Evolutionary conservation across 306 rosid genomes (phyloP).

Genomic region (Quercus variabilis): DNA sequence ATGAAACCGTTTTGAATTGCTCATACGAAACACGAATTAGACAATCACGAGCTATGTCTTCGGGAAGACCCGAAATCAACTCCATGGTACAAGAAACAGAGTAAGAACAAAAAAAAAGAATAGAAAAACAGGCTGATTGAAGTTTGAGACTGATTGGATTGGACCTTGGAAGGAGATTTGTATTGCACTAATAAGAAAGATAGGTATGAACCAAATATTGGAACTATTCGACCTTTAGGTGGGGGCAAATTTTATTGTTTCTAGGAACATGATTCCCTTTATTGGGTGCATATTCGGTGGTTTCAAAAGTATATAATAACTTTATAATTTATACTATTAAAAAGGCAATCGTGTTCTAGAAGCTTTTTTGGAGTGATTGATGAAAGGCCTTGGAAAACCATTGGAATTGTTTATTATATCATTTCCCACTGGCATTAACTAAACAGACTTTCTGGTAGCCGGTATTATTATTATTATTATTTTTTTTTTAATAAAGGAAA

Average conservation of each 20-base stretch:
- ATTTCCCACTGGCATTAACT: too few species aligned
- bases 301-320: neutral
- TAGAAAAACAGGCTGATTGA: neutral
- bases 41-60: slow-evolving; percentile 60
- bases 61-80: slow-evolving; percentile 66
- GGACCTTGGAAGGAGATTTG: too few species aligned
- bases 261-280: neutral
- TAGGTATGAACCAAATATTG: neutral
- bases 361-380: neutral
- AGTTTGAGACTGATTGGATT: neutral
- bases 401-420: neutral
- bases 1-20: slow-evolving; percentile 33
- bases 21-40: slow-evolving; percentile 41
- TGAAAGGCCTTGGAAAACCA: neutral
- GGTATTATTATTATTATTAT: neutral
- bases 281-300: neutral
- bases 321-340: neutral
- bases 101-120: neutral
- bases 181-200: too few species aligned
- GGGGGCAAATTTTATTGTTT: too few species aligned
- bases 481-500: neutral
- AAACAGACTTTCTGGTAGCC: neutral
- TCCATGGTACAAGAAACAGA: slow-evolving; percentile 33
- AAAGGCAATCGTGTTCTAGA: neutral
- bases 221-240: too few species aligned